Percentiles rank a stretch among this genome's conserved stretches.
These are phyloP conservation scores for Cryptosporidium sp. DNA, from an alignment of 169 alveolate species.

Conservation along the genomic window DNA sequence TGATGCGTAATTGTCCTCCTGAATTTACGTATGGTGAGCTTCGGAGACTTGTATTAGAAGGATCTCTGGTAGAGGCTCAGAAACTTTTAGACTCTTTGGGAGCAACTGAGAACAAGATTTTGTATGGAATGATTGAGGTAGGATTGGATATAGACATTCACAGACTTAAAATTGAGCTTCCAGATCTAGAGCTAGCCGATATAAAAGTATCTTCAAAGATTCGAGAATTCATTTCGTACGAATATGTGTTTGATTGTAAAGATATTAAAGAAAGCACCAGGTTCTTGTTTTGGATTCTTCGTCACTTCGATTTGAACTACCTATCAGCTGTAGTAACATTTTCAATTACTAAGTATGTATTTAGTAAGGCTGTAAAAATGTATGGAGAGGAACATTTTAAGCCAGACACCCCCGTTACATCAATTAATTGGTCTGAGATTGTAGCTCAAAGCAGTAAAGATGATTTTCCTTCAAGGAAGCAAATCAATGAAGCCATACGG, in stretches of 20 bases:
- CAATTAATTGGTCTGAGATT: constrained; percentile 20
- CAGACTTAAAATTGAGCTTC: constrained; percentile 3
- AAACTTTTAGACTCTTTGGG: constrained; percentile 21
- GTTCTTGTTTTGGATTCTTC: constrained; percentile 51
- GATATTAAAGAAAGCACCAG: constrained; percentile 32
- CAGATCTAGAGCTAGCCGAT: constrained; percentile 19
- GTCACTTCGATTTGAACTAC: constrained; percentile 24
- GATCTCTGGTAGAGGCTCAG: constrained; percentile 30
- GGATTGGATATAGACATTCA: background rate
- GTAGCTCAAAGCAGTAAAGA: constrained; percentile 21
- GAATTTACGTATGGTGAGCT: constrained; percentile 36
- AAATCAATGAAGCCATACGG: constrained; percentile 62
- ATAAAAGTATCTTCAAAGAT: background rate
- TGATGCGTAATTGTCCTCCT: constrained; percentile 60
- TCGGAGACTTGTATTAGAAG: constrained; percentile 1
- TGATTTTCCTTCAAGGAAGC: constrained; percentile 33
- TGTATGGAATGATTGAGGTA: constrained; percentile 32
- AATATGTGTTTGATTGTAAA: constrained; percentile 51
- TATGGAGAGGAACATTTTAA: constrained; percentile 32
- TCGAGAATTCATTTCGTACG: constrained; percentile 28
- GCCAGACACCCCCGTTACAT: background rate
- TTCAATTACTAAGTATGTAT: constrained; percentile 13
- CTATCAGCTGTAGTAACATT: background rate
- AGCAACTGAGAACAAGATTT: constrained; percentile 6
- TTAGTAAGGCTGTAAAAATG: background rate